phyloP scores from a whole-genome alignment of 2,329 filamentous ascomycete species.

The Metarhizium sp. region DNA sequence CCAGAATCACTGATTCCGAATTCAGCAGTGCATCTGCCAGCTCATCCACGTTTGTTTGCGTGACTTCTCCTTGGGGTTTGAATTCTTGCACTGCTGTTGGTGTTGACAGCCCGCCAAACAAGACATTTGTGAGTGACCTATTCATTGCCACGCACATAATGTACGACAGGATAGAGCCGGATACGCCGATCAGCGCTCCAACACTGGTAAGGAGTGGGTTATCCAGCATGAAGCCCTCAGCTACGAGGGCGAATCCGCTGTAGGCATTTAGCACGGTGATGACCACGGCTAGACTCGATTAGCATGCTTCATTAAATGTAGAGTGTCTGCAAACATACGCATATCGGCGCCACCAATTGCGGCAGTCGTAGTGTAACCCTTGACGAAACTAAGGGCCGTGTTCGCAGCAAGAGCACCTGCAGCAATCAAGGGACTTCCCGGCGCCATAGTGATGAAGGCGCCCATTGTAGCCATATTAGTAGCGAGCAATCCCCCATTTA shows the following conservation, averaged over 20 bases:
- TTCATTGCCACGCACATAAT: slow-evolving; percentile 91
- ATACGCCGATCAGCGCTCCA: slow-evolving; percentile 79
- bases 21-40: slow-evolving; percentile 66
- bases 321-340: slow-evolving; percentile 36
- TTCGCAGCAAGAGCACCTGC: slow-evolving; percentile 70
- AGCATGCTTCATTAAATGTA: slow-evolving; percentile 2
- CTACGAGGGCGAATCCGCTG: slow-evolving; percentile 81
- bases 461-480: slow-evolving; percentile 77
- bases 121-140: slow-evolving; percentile 74
- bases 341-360: slow-evolving; percentile 92
- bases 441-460: slow-evolving; percentile 72
- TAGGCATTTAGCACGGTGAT: slow-evolving; percentile 89
- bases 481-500: slow-evolving; percentile 67
- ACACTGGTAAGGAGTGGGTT: slow-evolving; percentile 79
- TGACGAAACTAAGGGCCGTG: slow-evolving; percentile 68
- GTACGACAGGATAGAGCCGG: slow-evolving; percentile 80
- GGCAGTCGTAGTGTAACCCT: slow-evolving; percentile 80
- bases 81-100: slow-evolving; percentile 50
- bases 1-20: slow-evolving; percentile 78
- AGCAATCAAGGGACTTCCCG: slow-evolving; percentile 68
- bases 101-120: slow-evolving; percentile 64
- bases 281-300: slow-evolving; percentile 49
- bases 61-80: slow-evolving; percentile 73
- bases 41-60: slow-evolving; percentile 70
- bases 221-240: slow-evolving; percentile 86